A percentile compares a stretch with the other conserved stretches of the same genome.
Evolutionary conservation across 108 stramenopile species (phyloP).

Genomic region (Hondaea fermentalgiana): DNA sequence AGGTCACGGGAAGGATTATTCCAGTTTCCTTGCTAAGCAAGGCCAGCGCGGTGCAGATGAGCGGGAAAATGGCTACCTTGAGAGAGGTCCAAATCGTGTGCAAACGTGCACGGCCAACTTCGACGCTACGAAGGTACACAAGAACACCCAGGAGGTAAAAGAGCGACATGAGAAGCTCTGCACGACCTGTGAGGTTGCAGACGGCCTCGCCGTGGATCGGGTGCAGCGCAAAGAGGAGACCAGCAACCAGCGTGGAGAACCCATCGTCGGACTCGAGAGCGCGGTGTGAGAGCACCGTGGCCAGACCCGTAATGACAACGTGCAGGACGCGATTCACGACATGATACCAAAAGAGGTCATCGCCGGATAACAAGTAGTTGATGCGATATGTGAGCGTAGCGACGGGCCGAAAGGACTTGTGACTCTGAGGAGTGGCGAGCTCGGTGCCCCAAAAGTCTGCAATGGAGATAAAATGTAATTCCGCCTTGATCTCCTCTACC

Average conservation of each 20-base stretch:
- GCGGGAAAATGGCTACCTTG: not conserved
- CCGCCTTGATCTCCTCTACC: not conserved
- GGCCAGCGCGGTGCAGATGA: not conserved
- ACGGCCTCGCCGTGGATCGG: not conserved
- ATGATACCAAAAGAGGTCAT: not conserved
- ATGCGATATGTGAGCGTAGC: not conserved
- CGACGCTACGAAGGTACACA: not conserved
- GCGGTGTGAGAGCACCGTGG: not conserved
- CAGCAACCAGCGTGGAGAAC: not conserved
- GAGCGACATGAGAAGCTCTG: not conserved
- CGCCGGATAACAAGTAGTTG: not conserved
- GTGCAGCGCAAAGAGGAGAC: not conserved
- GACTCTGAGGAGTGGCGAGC: not conserved
- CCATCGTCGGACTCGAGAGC: not conserved
- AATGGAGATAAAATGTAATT: not conserved
- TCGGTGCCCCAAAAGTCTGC: not conserved
- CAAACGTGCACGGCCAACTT: not conserved
- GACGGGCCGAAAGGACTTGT: conserved; percentile 7
- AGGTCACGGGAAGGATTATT: not conserved
- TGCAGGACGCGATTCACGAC: not conserved
- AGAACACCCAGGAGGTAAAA: not conserved
- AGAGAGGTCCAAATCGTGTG: not conserved
- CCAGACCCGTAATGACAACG: not conserved
- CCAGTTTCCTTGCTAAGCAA: not conserved
- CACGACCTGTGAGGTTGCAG: not conserved